A percentile compares a stretch with the other conserved stretches of the same genome.
Conservation (phyloP, 2,329 filamentous ascomycete species). For the Cyclaneusma minus region DNA sequence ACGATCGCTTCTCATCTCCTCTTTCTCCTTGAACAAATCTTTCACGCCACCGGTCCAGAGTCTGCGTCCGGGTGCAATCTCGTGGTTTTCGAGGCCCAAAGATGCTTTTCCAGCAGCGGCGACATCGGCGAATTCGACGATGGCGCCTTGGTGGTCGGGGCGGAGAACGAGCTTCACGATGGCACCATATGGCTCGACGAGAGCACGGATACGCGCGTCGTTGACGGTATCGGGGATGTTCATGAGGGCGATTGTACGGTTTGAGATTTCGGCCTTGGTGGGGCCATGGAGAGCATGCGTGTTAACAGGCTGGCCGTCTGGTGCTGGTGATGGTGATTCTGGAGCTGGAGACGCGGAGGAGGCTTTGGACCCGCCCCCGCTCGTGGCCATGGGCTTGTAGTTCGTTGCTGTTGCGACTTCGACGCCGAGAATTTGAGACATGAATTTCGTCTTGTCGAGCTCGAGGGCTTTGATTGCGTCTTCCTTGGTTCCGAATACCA, state of each 20-base stretch:
- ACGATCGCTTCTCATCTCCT: conserved; percentile 26
- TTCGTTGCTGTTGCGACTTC: conserved; percentile 40
- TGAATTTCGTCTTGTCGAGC: conserved; percentile 57
- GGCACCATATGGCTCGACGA: conserved; percentile 55
- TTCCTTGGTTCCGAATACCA: conserved; percentile 59
- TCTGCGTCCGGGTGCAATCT: conserved; percentile 33
- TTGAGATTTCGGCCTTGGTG: conserved; percentile 33
- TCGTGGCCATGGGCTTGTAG: conserved; percentile 38
- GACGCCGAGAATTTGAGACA: conserved; percentile 51
- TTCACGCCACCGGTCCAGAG: conserved; percentile 37
- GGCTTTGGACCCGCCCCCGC: conserved; percentile 16
- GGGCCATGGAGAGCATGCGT: conserved; percentile 17
- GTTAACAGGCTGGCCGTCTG: conserved; percentile 8
- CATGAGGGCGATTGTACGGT: conserved; percentile 67
- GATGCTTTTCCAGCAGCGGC: conserved; percentile 56
- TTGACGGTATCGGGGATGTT: conserved; percentile 88
- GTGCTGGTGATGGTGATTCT: conserved; percentile 15
- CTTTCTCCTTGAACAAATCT: conserved; percentile 37
- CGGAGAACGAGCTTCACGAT: conserved; percentile 66
- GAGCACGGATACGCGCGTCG: conserved; percentile 60
- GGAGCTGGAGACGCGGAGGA: conserved; percentile 19
- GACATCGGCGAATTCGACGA: conserved; percentile 62
- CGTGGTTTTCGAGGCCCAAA: conserved; percentile 38
- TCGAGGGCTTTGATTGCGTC: conserved; percentile 49
- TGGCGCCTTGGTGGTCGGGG: conserved; percentile 70